Evolutionary conservation across 108 stramenopile genomes (phyloP).

Genomic region (Mediolabrus comicus): DNA sequence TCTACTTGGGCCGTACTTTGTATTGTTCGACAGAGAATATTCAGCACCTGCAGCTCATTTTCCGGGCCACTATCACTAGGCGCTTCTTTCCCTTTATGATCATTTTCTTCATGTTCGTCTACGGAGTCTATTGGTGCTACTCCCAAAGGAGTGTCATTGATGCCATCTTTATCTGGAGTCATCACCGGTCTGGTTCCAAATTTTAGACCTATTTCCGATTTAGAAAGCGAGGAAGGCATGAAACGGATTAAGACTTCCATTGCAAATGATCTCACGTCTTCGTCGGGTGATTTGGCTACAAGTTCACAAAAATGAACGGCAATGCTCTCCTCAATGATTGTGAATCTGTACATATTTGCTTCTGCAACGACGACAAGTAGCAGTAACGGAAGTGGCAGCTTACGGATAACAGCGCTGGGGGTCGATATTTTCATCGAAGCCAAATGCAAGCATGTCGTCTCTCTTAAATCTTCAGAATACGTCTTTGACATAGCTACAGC

Average conservation of each 20-base stretch:
- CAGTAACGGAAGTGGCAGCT: constrained; percentile 61
- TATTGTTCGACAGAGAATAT: constrained; percentile 70
- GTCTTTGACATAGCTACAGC: constrained; percentile 42
- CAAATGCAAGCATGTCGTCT: constrained; percentile 43
- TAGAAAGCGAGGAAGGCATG: constrained; percentile 50
- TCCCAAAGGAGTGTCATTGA: constrained; percentile 16
- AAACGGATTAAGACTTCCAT: constrained; percentile 76
- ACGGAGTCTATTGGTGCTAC: constrained; percentile 10
- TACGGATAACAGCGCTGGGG: constrained; percentile 39
- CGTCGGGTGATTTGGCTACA: constrained; percentile 47
- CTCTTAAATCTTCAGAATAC: constrained; percentile 59
- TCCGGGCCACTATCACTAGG: not conserved
- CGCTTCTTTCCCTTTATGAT: not conserved
- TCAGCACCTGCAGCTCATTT: constrained; percentile 38
- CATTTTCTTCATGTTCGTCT: not conserved
- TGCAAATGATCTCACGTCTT: constrained; percentile 57
- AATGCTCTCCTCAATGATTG: constrained; percentile 45
- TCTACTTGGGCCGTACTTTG: constrained; percentile 40
- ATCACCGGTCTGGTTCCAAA: constrained; percentile 18
- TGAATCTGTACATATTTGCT: constrained; percentile 64
- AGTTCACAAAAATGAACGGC: constrained; percentile 59
- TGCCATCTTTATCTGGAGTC: constrained; percentile 3
- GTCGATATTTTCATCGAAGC: constrained; percentile 50
- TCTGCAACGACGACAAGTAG: constrained; percentile 68
- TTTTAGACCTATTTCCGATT: constrained; percentile 12